Base-by-base conservation (phyloP, 768 basidiomycete genomes). In the Russula ochroleuca region DNA sequence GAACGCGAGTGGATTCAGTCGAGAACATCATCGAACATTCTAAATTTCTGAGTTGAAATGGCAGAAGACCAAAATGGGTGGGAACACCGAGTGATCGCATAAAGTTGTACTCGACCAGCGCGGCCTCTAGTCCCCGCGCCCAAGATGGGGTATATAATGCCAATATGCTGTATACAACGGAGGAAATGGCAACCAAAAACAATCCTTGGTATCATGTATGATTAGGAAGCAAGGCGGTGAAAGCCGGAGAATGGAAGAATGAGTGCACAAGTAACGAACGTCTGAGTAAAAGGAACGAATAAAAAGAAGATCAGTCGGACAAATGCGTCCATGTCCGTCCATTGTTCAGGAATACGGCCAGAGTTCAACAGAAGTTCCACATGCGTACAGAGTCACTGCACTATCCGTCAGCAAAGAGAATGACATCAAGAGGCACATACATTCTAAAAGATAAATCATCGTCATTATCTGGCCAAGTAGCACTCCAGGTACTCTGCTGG, bases 391-490 rank as follows among this genome's bases (percentile, higher is more conserved):
- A 76, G 59, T 74, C 72, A 47, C 74, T 76, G 54, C 51, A 40
- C 5, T 49, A 59, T 25, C n/a, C 11, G 38, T 63, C 41, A 57
- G 40, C 47, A 7, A n/a, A 25, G 38, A 23, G 3, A 40, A 15
- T 10, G 9, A 17, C 15, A 45, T 31, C 53, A 19, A 45, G 31
- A 31, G 38, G 48, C 5, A 72, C 75, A 61, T 69, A 88, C 85
- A 94, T 81, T 48, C 87, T 80, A 76, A 94, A 82, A 2, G 87
- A 85, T 35, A 87, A 79, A 55, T 83, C 79, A 62, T 83, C 79
- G 11, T 83, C 78, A 55, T 78, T 80, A 7, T 78, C 72, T 3
- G 89, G 85, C 92, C 92, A 94, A 10, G 87, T 88, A 57, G 82
- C 78, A 67, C 80, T 81, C 92, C 92, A 94, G 56, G 80, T 78